Base-by-base conservation (phyloP, 805 yeast genomes). In the Candida verbasci region DNA sequence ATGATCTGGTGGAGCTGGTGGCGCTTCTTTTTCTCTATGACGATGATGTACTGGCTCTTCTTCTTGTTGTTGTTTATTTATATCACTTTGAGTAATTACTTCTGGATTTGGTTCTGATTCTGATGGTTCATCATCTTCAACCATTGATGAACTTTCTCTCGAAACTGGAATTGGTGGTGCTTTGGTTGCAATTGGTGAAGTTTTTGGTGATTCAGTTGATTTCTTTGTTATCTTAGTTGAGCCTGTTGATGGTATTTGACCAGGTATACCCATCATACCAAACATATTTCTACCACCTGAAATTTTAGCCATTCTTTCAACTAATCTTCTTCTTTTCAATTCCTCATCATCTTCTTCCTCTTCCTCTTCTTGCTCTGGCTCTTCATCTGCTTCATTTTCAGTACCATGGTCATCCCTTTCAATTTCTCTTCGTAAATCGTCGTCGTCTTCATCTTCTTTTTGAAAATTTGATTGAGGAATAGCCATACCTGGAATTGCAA, bases 301-400 rank as follows among this genome's bases (percentile, higher is more conserved):
- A 14, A 91, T 73, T 49, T 82, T 86, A n/a, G 98, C 97, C 96
- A 91, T 91, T 42, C 97, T 76, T 45, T 85, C 96, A 15, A 94
- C 80, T 36, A 91, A 67, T 6, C 82, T 86, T 32, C 82, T 74
- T 49, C 93, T 75, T 38, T 82, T 76, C 4, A 80, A 68, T 43
- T 84, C 93, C 52, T 85, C 94, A 29, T 78, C 84, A 35, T 84
- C 91, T 36, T 78, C 82, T 1, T 76, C 85, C 0, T 68, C 78
- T 3, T 70, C 78, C 1, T 66, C 78, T 0, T 65, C 78, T 0
- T 67, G 79, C 0, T 62, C 77, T 0, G 65, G 74, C 3, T 67
- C 79, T 2, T 40, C 53, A 21, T 44, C 49, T 15, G 45, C 52
- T n/a, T 32, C 48, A 12, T 30, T 43, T 12, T 21, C 30, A 34